Evolutionary conservation across 2,329 filamentous ascomycete species (phyloP).

Genomic region (Endoconidiophora laricicola): DNA sequence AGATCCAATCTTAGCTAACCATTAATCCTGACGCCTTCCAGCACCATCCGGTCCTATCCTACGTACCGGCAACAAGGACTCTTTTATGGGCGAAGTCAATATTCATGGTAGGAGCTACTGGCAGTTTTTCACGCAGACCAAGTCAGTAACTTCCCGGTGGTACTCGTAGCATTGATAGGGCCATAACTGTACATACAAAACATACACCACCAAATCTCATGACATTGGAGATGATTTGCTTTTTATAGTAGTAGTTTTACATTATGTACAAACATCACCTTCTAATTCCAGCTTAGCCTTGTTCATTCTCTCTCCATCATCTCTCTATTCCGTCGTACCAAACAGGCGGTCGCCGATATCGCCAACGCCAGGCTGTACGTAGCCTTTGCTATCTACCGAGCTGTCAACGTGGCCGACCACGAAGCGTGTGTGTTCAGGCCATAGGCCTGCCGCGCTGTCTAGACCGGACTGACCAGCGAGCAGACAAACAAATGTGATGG

Average conservation of each 20-base stretch:
- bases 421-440: slow-evolving; percentile 60
- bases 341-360: slow-evolving; percentile 86
- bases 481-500: slow-evolving; percentile 60
- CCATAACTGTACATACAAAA: not conserved
- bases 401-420: slow-evolving; percentile 71
- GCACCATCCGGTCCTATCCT: slow-evolving; percentile 15
- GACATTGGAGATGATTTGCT: not conserved
- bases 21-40: not conserved
- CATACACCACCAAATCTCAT: not conserved
- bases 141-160: slow-evolving; percentile 15
- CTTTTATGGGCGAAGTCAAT: slow-evolving; percentile 16
- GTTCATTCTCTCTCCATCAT: not conserved
- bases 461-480: slow-evolving; percentile 60
- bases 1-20: not conserved
- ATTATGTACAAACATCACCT: slow-evolving; percentile 10
- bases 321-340: slow-evolving; percentile 14
- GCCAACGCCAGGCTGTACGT: slow-evolving; percentile 80
- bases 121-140: slow-evolving; percentile 16
- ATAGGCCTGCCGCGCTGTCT: slow-evolving; percentile 52
- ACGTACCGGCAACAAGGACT: slow-evolving; percentile 17
- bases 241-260: not conserved
- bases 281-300: not conserved
- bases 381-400: slow-evolving; percentile 58
- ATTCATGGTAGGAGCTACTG: slow-evolving; percentile 12
- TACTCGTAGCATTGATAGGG: slow-evolving; percentile 18